Evolutionary conservation across 345 rosid species (phyloP), one percentile per base, ranked within the genome.

Genomic region (Microthlaspi erraticum): DNA sequence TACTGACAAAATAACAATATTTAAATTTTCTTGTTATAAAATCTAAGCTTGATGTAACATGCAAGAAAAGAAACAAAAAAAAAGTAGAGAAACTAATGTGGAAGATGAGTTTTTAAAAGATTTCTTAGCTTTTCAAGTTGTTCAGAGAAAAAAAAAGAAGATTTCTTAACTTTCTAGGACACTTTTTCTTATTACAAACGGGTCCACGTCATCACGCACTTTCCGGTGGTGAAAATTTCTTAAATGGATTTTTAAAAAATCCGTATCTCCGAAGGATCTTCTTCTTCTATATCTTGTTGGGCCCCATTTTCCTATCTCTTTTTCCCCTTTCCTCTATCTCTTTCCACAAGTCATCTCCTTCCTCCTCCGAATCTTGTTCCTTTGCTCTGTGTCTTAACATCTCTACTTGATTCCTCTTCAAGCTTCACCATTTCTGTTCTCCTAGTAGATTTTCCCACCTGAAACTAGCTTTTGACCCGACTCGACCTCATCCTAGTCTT

Each of bases 221-320:
- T 41, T 55, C 55, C 46, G 33, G 10, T 55, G 7, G 26, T 57
- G 8, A 70, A 59, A 59, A 37, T 59, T 43, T 69, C 26, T 39
- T 44, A 36, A 50, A 37, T 51, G 49, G 49, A 66, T 53, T 39
- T 13, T 2, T 2, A 26, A 26, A 26, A 26, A 26, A 20, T 19
- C 26, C 2, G 29, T 53, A 63, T 71, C 76, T 29, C 32, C 0
- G 0, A 53, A 63, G 17, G 56, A 70, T 63, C 70, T 63, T 79
- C 77, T 50, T 14, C 59, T 50, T 45, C 43, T 54, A 73, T 54
- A 73, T 79, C 78, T 52, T 52, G 45, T 26, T 14, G 44, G 83
- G 75, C 41, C 73, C 83, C 76, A 60, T 78, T 31, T 11, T 34
- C 23, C 58, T 7, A 46, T 73, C 76, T 12, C 83, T 63, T 79